These are phyloP conservation scores for Yamadazyma olivae DNA, from an alignment of 805 yeast genomes.

Conservation along the genomic window DNA sequence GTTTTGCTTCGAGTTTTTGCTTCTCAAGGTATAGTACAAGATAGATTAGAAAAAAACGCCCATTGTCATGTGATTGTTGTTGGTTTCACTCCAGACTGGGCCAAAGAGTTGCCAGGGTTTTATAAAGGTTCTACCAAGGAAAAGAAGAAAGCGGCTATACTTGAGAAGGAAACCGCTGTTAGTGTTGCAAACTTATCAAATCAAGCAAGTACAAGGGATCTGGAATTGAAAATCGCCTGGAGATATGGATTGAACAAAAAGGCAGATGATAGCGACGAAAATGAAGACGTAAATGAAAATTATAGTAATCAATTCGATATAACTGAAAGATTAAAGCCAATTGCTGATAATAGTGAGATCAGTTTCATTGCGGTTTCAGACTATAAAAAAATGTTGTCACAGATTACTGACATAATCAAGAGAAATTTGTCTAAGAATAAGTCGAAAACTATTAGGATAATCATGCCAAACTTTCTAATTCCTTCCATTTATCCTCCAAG, in stretches of 20 bases:
- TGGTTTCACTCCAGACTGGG: constrained; percentile 58
- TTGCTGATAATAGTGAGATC: constrained; percentile 61
- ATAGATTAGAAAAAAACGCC: constrained; percentile 40
- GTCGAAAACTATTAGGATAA: constrained; percentile 56
- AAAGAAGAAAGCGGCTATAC: constrained; percentile 56
- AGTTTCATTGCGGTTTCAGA: constrained; percentile 45
- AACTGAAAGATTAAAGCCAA: constrained; percentile 66
- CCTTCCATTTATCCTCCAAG: constrained; percentile 69
- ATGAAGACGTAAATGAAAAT: constrained; percentile 39
- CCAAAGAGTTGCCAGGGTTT: constrained; percentile 70
- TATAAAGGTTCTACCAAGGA: constrained; percentile 69
- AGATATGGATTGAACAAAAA: constrained; percentile 60
- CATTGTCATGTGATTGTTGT: constrained; percentile 64
- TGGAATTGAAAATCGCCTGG: constrained; percentile 89
- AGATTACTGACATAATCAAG: constrained; percentile 39
- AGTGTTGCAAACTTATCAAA: constrained; percentile 64
- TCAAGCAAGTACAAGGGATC: constrained; percentile 14
- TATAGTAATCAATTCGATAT: constrained; percentile 73
- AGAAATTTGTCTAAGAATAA: constrained; percentile 36
- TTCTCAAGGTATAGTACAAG: constrained; percentile 73
- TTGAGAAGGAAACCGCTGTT: constrained; percentile 56
- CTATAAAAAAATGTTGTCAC: constrained; percentile 26
- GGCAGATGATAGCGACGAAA: constrained; percentile 19
- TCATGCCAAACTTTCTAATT: constrained; percentile 74
- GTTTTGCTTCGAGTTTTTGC: constrained; percentile 67